Evolutionary conservation across 2,329 filamentous ascomycete genomes (phyloP).

Genomic region (Corynespora cassiicola): DNA sequence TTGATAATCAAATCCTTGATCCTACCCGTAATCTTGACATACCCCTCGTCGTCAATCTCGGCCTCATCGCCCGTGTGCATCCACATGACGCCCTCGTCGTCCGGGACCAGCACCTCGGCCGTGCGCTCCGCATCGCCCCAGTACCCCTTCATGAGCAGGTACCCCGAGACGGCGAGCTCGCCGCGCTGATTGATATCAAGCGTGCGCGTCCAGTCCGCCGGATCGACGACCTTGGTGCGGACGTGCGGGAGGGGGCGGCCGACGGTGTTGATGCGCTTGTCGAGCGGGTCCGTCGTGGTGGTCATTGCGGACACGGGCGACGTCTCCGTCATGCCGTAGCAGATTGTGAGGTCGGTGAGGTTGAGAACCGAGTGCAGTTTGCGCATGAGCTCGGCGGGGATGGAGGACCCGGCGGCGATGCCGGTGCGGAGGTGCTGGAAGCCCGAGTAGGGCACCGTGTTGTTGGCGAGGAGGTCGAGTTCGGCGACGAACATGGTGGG

Average conservation of each 20-base stretch:
- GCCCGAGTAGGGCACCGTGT: conserved; percentile 51
- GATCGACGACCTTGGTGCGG: conserved; percentile 75
- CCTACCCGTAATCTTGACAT: conserved; percentile 84
- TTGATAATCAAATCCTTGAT: conserved; percentile 97
- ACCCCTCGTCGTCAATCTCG: conserved; percentile 80
- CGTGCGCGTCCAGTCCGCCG: conserved; percentile 63
- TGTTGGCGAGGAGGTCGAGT: conserved; percentile 74
- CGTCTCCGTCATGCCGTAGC: conserved; percentile 97
- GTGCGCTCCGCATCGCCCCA: conserved; percentile 78
- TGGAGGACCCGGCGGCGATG: conserved; percentile 86
- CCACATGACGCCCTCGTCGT: conserved; percentile 70
- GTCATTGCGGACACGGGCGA: conserved; percentile 80
- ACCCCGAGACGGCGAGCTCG: conserved; percentile 83
- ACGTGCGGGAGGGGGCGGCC: conserved; percentile 88
- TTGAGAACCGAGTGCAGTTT: conserved; percentile 77
- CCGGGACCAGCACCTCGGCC: conserved; percentile 68
- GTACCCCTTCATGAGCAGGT: conserved; percentile 90
- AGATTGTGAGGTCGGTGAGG: conserved; percentile 83
- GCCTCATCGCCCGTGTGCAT: conserved; percentile 95
- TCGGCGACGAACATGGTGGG: conserved; percentile 94
- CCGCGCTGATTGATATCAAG: conserved; percentile 72
- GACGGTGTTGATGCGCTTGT: conserved; percentile 76
- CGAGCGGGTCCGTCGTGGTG: conserved; percentile 73
- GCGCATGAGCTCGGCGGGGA: conserved; percentile 82
- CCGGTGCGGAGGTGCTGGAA: conserved; percentile 80